A percentile compares a stretch with the other conserved stretches of the same genome.
Evolutionary conservation across 176 grass and related monocot species (phyloP).

Genomic region (Carex parvula): DNA sequence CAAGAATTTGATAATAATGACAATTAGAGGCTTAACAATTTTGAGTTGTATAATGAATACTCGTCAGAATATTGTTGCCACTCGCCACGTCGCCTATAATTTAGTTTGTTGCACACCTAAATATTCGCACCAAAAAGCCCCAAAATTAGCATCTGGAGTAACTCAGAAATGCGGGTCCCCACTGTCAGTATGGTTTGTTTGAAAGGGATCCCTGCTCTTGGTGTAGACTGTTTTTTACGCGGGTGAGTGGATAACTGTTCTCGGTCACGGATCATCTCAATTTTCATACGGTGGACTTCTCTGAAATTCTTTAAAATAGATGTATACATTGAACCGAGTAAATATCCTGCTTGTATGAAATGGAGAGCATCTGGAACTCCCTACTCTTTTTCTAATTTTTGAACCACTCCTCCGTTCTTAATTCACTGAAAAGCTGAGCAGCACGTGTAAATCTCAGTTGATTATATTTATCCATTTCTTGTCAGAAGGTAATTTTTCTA

Average conservation of each 20-base stretch:
- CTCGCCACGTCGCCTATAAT: background rate
- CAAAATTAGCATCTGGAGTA: too few species aligned
- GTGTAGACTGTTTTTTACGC: background rate
- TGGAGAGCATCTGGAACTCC: background rate
- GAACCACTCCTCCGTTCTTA: too few species aligned
- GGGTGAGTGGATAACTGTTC: background rate
- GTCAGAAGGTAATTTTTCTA: background rate
- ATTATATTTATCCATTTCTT: background rate
- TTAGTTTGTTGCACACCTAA: background rate
- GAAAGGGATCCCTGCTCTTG: background rate
- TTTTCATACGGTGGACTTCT: background rate
- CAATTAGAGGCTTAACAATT: background rate
- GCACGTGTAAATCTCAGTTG: background rate
- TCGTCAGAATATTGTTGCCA: background rate
- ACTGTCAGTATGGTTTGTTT: background rate
- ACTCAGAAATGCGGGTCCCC: background rate
- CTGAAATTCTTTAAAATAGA: background rate
- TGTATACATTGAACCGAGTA: background rate
- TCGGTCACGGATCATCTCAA: background rate
- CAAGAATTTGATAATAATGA: background rate
- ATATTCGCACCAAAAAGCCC: background rate
- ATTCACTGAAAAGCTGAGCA: background rate
- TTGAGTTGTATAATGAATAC: background rate
- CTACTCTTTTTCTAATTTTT: background rate
- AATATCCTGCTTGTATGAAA: background rate